phyloP scores from a whole-genome alignment of 164 flowering plant genomes.

The Macadamia tetraphylla region DNA sequence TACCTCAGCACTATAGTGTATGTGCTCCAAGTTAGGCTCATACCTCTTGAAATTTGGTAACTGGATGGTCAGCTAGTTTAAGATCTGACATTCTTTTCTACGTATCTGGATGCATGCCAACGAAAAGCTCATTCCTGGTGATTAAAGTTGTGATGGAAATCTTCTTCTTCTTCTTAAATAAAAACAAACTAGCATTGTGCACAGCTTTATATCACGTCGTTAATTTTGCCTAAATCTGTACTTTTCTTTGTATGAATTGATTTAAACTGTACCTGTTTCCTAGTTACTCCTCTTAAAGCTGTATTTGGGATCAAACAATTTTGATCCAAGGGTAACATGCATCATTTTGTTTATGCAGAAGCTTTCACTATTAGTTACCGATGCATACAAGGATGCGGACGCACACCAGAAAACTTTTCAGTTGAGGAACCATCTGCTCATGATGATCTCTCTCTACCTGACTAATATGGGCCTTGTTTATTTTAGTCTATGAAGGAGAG shows the following conservation, averaged over 20 bases:
- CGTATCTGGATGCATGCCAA: no score
- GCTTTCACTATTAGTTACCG: conserved; percentile 71
- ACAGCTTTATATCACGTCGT: no score
- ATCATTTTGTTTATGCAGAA: conserved; percentile 39
- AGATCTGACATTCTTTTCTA: no score
- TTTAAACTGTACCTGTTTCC: background rate
- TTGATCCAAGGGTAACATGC: background rate
- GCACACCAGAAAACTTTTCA: conserved; percentile 95
- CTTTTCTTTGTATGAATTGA: background rate
- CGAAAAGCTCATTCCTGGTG: no score
- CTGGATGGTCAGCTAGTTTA: no score
- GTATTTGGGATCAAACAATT: background rate
- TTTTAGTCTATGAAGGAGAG: conserved; percentile 91
- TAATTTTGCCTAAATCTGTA: background rate
- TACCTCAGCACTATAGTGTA: no score
- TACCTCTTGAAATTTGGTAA: no score
- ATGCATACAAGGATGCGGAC: conserved; percentile 94
- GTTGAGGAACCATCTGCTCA: conserved; percentile 30
- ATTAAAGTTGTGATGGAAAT: no score
- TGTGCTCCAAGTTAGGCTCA: no score
- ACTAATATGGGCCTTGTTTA: background rate
- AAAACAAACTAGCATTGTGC: no score
- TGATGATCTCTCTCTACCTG: background rate
- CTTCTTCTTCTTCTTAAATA: no score
- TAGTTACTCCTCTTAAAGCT: background rate